Base-by-base conservation (phyloP, 2,329 filamentous ascomycete species). In the Tolypocladium tropicale region DNA sequence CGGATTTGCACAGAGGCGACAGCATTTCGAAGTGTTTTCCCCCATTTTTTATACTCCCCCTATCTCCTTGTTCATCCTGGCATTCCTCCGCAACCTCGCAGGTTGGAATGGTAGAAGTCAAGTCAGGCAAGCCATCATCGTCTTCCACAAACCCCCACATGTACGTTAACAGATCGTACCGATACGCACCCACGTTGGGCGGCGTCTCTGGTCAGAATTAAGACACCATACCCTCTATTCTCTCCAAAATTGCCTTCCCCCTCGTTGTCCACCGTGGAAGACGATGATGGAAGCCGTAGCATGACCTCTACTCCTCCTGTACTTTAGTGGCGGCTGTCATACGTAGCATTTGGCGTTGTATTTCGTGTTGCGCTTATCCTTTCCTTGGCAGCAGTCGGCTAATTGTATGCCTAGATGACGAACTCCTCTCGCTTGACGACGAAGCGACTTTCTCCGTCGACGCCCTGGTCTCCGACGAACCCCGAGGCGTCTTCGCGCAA, bases 61-160 rank as follows among this genome's bases (percentile, higher is more conserved):
- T 55, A 53, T 54, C 28, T 46, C 52, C 37, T 58, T 51, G 33
- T 58, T 54, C 56, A 56, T 59, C 57, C 57, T 58, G 49, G 48
- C 54, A 56, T 56, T 52, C 54, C 52, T 56, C 30, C 36, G 33
- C 56, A 51, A 14, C 37, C 48, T 52, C 52, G 46, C 53, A 55
- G 52, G 18, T 53, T 54, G 57, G 56, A 56, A 41, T 32, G 55
- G 55, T 57, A 53, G 56, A 53, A 59, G 54, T 58, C 71, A 78
- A 73, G 74, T 76, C 78, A 82, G 80, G 80, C 81, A 82, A 80
- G 81, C 81, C 79, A 83, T 83, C 82, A 83, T 85, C 82, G 81
- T 85, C 82, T 83, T 85, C 81, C 77, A 79, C 75, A 73, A 74
- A 69, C 64, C 65, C 67, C 73, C 72, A 75, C 72, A 82, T 86